Percentiles rank a stretch among this genome's conserved stretches.
Conservation (phyloP, 768 basidiomycete genomes). For the Artomyces pyxidatus region DNA sequence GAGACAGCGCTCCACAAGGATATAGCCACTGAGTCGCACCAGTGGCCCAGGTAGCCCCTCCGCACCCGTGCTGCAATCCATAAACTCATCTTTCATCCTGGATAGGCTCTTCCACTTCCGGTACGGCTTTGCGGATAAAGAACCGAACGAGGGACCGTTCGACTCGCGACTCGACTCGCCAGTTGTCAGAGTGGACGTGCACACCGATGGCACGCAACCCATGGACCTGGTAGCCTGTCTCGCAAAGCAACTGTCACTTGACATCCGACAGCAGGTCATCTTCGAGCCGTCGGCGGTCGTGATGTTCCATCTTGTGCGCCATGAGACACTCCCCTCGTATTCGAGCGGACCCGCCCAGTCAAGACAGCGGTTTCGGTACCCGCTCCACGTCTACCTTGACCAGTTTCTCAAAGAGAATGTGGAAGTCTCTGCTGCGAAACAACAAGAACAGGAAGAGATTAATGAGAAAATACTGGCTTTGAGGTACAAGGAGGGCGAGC, state of each 20-base stretch:
- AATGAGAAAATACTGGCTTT: conserved; percentile 41
- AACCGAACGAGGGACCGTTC: conserved; percentile 20
- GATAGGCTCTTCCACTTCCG: conserved; percentile 48
- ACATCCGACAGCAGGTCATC: conserved; percentile 46
- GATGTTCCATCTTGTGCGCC: conserved; percentile 41
- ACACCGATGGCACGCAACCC: conserved; percentile 33
- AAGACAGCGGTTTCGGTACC: conserved; percentile 41
- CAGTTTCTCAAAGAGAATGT: conserved; percentile 58
- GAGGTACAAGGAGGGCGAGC: conserved; percentile 32
- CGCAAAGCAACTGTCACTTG: conserved; percentile 18
- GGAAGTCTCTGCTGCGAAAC: conserved; percentile 31
- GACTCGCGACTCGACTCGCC: conserved; percentile 28
- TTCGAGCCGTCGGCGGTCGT: conserved; percentile 56
- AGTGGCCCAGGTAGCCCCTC: conserved; percentile 28
- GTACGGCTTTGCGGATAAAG: conserved; percentile 40
- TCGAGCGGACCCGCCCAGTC: conserved; percentile 12
- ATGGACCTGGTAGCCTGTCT: conserved; percentile 50
- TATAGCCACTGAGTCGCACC: conserved; percentile 28
- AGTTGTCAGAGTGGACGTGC: conserved; percentile 46
- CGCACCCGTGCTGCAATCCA: no score
- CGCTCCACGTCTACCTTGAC: conserved; percentile 62
- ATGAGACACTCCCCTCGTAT: conserved; percentile 17
- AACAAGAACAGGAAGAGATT: conserved; percentile 30
- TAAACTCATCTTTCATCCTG: no score
- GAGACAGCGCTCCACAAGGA: conserved; percentile 25